Evolutionary conservation across 805 yeast genomes (phyloP).

Genomic region (Hyphopichia homilentoma): DNA sequence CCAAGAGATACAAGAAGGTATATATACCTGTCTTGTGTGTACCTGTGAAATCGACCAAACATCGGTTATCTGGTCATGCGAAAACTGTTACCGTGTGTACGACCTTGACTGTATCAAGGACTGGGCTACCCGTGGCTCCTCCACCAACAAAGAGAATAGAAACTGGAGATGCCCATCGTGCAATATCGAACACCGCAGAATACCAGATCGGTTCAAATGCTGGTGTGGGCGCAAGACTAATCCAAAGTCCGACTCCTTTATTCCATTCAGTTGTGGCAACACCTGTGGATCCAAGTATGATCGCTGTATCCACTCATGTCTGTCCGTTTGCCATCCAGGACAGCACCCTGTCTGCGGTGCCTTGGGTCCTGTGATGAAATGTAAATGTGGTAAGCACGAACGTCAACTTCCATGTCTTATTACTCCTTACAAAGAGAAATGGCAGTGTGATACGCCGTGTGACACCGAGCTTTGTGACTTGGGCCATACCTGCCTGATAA

Average conservation of each 20-base stretch:
- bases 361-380: slow-evolving; percentile 63
- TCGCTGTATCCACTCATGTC: slow-evolving; percentile 70
- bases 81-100: slow-evolving; percentile 73
- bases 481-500: slow-evolving; percentile 57
- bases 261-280: slow-evolving; percentile 89
- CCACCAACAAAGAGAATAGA: slow-evolving; percentile 50
- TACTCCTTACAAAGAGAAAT: slow-evolving; percentile 64
- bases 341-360: slow-evolving; percentile 82
- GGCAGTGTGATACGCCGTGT: slow-evolving; percentile 66
- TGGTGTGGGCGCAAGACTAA: slow-evolving; percentile 84
- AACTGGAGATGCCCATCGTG: slow-evolving; percentile 89
- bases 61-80: slow-evolving; percentile 77
- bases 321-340: slow-evolving; percentile 82
- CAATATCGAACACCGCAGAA: slow-evolving; percentile 46
- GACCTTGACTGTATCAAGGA: slow-evolving; percentile 80
- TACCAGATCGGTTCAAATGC: slow-evolving; percentile 63
- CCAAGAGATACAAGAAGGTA: slow-evolving; percentile 61
- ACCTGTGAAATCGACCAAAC: slow-evolving; percentile 70
- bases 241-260: slow-evolving; percentile 54
- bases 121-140: slow-evolving; percentile 80
- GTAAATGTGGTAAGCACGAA: slow-evolving; percentile 68
- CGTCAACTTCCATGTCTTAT: slow-evolving; percentile 70
- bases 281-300: slow-evolving; percentile 58
- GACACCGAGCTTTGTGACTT: slow-evolving; percentile 59
- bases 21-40: slow-evolving; percentile 83